Percentiles rank a stretch among this genome's conserved stretches.
These are phyloP conservation scores for Floccularia luteovirens DNA, from an alignment of 768 basidiomycete genomes.

Conservation along the genomic window DNA sequence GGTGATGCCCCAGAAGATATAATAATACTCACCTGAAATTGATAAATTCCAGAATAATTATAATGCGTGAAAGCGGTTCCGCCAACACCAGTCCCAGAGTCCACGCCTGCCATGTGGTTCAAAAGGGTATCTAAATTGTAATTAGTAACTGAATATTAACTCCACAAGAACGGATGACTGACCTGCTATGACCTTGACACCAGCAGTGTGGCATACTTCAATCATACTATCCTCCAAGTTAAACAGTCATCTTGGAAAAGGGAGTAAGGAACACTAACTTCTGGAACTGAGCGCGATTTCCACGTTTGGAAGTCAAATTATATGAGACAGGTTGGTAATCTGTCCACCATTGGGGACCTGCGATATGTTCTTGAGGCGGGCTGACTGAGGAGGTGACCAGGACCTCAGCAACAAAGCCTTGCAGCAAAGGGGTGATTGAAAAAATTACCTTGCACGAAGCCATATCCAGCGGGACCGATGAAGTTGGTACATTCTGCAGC, in stretches of 20 bases:
- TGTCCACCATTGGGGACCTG: constrained; percentile 64
- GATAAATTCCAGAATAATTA: constrained; percentile 40
- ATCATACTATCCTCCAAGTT: constrained; percentile 29
- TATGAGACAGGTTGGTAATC: constrained; percentile 70
- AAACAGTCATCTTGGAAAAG: neutral
- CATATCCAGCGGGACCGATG: constrained; percentile 64
- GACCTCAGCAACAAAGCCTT: neutral
- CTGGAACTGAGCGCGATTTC: constrained; percentile 44
- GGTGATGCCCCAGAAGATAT: neutral
- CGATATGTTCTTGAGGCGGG: constrained; percentile 50
- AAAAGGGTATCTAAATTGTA: constrained; percentile 39
- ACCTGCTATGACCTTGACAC: constrained; percentile 52
- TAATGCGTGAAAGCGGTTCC: constrained; percentile 50
- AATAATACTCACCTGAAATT: constrained; percentile 26
- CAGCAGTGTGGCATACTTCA: constrained; percentile 39
- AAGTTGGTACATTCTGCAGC: constrained; percentile 59
- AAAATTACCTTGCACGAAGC: constrained; percentile 57
- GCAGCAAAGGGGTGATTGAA: no score
- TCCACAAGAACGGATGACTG: constrained; percentile 3
- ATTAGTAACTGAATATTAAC: neutral
- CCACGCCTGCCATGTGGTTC: constrained; percentile 57
- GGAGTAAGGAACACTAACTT: constrained; percentile 16
- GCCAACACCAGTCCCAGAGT: constrained; percentile 40
- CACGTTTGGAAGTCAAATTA: constrained; percentile 57
- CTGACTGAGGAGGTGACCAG: neutral